These are phyloP conservation scores for Nicotiana tabacum DNA, from an alignment of 257 asterid species.

Conservation along the genomic window DNA sequence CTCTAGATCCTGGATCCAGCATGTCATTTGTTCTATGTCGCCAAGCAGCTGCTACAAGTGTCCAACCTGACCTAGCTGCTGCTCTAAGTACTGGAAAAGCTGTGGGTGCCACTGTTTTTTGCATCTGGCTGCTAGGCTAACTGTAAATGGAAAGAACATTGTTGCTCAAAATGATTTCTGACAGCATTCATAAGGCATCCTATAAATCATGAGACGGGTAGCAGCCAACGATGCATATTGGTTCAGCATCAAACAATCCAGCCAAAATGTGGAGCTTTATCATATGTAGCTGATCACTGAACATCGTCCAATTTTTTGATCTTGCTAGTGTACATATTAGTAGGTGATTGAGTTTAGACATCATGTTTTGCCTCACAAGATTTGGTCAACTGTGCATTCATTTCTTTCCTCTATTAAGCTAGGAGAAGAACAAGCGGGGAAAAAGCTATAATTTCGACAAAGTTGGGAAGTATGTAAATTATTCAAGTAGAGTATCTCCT, in stretches of 20 bases:
- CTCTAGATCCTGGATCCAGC: not conserved
- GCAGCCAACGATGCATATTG: not conserved
- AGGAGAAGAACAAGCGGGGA: not conserved
- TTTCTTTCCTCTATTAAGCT: not conserved
- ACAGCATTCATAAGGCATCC: not conserved
- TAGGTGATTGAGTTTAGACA: not conserved
- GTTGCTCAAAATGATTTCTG: not conserved
- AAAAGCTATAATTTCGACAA: not conserved
- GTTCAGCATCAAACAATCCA: not conserved
- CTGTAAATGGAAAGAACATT: not conserved
- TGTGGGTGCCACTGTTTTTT: not conserved
- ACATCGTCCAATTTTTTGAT: not conserved
- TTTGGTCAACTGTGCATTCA: not conserved
- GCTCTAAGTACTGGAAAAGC: not conserved
- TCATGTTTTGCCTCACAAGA: not conserved
- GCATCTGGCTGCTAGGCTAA: not conserved
- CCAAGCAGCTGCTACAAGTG: not conserved
- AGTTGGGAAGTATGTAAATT: not conserved
- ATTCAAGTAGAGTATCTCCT: not conserved
- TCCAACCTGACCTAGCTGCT: not conserved
- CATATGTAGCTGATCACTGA: not conserved
- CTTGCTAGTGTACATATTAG: not conserved
- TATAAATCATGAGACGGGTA: not conserved
- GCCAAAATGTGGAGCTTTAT: not conserved
- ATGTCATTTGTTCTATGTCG: not conserved